These are phyloP conservation scores for Obba rivulosa DNA, from an alignment of 768 basidiomycete species.

Conservation along the genomic window DNA sequence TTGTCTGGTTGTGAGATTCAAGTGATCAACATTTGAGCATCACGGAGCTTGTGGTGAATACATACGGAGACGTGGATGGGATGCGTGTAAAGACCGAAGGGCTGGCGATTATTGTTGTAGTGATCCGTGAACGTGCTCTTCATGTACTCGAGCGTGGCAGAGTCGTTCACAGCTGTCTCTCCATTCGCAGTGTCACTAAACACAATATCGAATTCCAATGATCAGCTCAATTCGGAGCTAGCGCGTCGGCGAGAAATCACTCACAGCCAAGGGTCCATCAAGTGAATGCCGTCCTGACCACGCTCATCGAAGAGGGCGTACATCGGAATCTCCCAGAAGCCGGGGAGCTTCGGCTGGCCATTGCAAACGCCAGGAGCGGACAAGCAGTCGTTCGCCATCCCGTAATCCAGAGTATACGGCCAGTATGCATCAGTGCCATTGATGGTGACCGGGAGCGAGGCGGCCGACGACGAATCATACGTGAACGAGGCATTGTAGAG, in stretches of 20 bases:
- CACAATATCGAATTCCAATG: background rate
- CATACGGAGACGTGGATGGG: slow-evolving; percentile 68
- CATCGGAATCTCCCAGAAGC: slow-evolving; percentile 86
- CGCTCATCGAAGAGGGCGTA: slow-evolving; percentile 66
- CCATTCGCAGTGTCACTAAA: slow-evolving; percentile 53
- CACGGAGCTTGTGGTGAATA: background rate
- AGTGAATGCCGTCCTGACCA: slow-evolving; percentile 51
- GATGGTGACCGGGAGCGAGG: slow-evolving; percentile 63
- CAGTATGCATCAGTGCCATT: slow-evolving; percentile 69
- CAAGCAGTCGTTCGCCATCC: slow-evolving; percentile 75
- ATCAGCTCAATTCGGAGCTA: background rate
- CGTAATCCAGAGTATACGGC: slow-evolving; percentile 80
- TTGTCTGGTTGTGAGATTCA: slow-evolving; percentile 26
- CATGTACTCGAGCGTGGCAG: slow-evolving; percentile 66
- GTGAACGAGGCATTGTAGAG: slow-evolving; percentile 55
- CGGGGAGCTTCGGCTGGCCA: slow-evolving; percentile 66
- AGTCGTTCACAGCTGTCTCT: slow-evolving; percentile 42
- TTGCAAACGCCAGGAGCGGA: slow-evolving; percentile 49
- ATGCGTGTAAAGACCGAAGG: slow-evolving; percentile 78
- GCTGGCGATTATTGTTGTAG: slow-evolving; percentile 71
- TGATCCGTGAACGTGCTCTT: slow-evolving; percentile 68
- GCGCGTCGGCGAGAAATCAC: too few species aligned
- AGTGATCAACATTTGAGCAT: background rate
- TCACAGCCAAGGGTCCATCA: slow-evolving; percentile 84
- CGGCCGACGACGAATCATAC: slow-evolving; percentile 62